Evolutionary conservation across 176 grass and related monocot genomes (phyloP).

Genomic region (Paspalum notatum): DNA sequence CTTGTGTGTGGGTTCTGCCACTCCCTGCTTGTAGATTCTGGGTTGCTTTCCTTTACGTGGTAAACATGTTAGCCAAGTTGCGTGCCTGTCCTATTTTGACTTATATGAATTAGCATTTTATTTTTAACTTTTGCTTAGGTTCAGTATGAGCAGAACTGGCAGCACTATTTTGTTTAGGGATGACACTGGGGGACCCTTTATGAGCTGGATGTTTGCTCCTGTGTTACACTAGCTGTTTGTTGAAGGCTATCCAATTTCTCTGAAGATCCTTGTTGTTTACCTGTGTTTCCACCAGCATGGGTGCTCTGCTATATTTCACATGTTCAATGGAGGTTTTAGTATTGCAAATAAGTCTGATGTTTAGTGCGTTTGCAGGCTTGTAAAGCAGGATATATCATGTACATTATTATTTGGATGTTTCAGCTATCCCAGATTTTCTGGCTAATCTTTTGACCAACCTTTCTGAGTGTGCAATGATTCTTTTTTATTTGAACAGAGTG

Average conservation of each 20-base stretch:
- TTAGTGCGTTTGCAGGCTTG: background rate
- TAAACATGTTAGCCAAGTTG: background rate
- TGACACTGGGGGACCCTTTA: background rate
- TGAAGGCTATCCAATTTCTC: background rate
- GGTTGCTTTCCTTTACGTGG: background rate
- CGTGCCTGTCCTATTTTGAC: background rate
- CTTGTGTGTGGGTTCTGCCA: conserved; percentile 4
- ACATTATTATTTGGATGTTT: conserved; percentile 17
- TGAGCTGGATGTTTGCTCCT: background rate
- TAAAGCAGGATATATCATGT: background rate
- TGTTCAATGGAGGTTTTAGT: background rate
- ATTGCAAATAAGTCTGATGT: background rate
- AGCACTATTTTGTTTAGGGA: background rate
- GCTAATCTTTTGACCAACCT: conserved; percentile 23
- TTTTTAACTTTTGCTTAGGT: background rate
- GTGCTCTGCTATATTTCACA: background rate
- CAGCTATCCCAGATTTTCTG: conserved; percentile 1
- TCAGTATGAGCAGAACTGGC: conserved; percentile 17
- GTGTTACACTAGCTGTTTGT: background rate
- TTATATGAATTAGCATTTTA: conserved; percentile 24
- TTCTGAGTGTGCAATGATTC: conserved; percentile 15
- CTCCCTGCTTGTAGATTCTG: background rate
- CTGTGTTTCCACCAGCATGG: background rate
- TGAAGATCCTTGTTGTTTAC: conserved; percentile 12
- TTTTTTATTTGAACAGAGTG: conserved; percentile 63